Evolutionary conservation across 352 stramenopile genomes (phyloP), one percentile per base, ranked within the genome.

Genomic region (Porosira glacialis): DNA sequence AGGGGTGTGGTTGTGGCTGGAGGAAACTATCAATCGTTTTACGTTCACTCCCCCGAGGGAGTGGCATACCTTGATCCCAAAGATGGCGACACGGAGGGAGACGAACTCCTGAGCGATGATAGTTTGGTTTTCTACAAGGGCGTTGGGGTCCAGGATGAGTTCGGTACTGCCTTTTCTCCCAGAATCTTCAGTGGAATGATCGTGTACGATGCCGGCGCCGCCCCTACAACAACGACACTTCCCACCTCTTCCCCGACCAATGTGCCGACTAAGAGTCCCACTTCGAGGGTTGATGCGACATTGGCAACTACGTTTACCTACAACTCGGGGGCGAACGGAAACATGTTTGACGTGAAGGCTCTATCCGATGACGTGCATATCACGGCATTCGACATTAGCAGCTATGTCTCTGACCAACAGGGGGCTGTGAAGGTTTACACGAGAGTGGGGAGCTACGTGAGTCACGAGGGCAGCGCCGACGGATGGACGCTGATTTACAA

Each of bases 21-120:
- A 2, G 63, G 45, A 30, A 24, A 3, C n/a, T 47, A 6, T 10
- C 63, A 73, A 59, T 73, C 63, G 24, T 73, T 73, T 49, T 73
- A 47, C 56, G 53, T 73, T 13, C 51, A 31, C 5, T 45, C 63
- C 3, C 24, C 49, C n/a, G 55, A 60, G 0, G 33, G 33, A 2
- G 36, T 73, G 13, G 63, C 59, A 7, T 64, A 73, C 36, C n/a
- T n/a, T n/a, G n/a, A n/a, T n/a, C n/a, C n/a, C n/a, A 26, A 53
- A 24, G 31, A 5, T 26, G 63, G 63, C 5, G 35, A 27, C 41
- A 27, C 21, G 15, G 60, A 70, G 28, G 38, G 38, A 6, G 19
- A 10, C 13, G 3, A 8, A 15, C 43, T 41, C 27, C 24, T 38
- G 5, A 33, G 13, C 24, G 60, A 70, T 48, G 44, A 50, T 1